These are phyloP conservation scores for Brassica hybrid DNA, from an alignment of 441 rosid genomes.

Conservation along the genomic window DNA sequence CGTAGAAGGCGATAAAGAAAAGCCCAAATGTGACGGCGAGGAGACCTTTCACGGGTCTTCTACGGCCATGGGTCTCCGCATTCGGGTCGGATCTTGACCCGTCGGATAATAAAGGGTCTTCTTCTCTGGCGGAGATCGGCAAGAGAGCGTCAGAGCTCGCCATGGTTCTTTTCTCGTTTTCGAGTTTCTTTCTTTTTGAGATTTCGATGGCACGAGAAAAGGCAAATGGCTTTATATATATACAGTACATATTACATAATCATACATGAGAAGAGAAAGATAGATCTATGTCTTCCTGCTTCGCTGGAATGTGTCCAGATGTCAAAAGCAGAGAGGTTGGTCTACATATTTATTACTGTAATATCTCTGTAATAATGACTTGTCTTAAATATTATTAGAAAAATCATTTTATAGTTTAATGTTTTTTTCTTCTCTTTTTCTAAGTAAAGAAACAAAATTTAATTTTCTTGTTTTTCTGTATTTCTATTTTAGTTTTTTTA, in stretches of 20 bases:
- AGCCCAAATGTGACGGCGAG: slow-evolving; percentile 47
- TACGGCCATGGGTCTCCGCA: slow-evolving; percentile 25
- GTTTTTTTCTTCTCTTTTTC: background rate
- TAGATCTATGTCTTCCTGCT: slow-evolving; percentile 35
- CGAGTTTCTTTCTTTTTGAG: slow-evolving; percentile 25
- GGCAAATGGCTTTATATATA: slow-evolving; percentile 12
- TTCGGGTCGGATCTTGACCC: slow-evolving; percentile 45
- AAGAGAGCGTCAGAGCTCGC: slow-evolving; percentile 41
- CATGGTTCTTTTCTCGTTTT: slow-evolving; percentile 27
- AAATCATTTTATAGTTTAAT: background rate
- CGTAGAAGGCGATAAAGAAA: slow-evolving; percentile 45
- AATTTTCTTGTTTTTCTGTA: background rate
- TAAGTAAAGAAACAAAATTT: background rate
- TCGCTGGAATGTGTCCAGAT: slow-evolving; percentile 34
- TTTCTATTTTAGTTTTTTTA: background rate
- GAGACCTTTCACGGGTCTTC: slow-evolving; percentile 37
- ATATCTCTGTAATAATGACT: background rate
- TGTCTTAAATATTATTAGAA: slow-evolving; percentile 2
- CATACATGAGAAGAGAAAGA: slow-evolving; percentile 13
- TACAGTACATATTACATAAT: background rate
- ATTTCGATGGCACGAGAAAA: slow-evolving; percentile 43
- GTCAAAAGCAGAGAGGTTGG: slow-evolving; percentile 33
- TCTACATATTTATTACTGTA: slow-evolving; percentile 14
- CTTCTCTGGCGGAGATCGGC: slow-evolving; percentile 39
- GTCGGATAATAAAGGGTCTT: slow-evolving; percentile 29